A percentile compares a stretch with the other conserved stretches of the same genome.
Conservation (phyloP, 2,329 filamentous ascomycete species). For the Chaetomiaceae sp. region DNA sequence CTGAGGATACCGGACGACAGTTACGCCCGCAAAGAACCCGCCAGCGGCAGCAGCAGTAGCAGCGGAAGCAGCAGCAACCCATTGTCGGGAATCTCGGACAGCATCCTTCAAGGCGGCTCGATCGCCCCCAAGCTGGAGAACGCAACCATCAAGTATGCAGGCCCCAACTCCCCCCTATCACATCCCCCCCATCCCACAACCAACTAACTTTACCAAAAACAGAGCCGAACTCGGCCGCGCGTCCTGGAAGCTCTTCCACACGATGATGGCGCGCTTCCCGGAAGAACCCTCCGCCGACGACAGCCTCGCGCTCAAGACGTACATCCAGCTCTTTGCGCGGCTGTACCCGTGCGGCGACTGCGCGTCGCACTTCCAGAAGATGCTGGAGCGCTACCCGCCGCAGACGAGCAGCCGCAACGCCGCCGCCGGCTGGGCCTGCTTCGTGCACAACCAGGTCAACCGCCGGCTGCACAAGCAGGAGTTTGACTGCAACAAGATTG, state of each 20-base stretch:
- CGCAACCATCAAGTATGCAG: slow-evolving; percentile 66
- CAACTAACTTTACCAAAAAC: slow-evolving; percentile 14
- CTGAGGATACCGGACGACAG: slow-evolving; percentile 2
- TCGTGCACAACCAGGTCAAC: slow-evolving; percentile 65
- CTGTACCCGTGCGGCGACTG: slow-evolving; percentile 68
- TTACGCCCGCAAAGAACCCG: slow-evolving; percentile 11
- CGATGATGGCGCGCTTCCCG: slow-evolving; percentile 65
- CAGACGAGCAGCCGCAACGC: slow-evolving; percentile 60
- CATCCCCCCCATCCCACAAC: background rate
- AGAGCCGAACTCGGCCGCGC: slow-evolving; percentile 63
- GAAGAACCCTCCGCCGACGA: slow-evolving; percentile 60
- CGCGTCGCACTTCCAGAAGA: slow-evolving; percentile 59
- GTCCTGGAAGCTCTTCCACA: slow-evolving; percentile 66
- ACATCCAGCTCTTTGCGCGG: slow-evolving; percentile 62
- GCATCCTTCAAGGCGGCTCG: slow-evolving; percentile 59
- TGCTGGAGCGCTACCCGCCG: slow-evolving; percentile 59
- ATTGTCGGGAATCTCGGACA: slow-evolving; percentile 40
- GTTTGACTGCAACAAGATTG: slow-evolving; percentile 64
- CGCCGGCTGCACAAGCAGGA: slow-evolving; percentile 54
- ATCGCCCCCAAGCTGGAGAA: slow-evolving; percentile 81
- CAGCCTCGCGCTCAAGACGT: slow-evolving; percentile 57
- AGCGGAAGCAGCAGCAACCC: slow-evolving; percentile 22
- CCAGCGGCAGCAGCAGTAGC: slow-evolving; percentile 14
- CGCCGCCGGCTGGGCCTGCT: slow-evolving; percentile 64
- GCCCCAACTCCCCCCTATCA: slow-evolving; percentile 11